Evolutionary conservation across 129 eudicot species (phyloP), one percentile per base, ranked within the genome.

Genomic region (Artemisia argyi): DNA sequence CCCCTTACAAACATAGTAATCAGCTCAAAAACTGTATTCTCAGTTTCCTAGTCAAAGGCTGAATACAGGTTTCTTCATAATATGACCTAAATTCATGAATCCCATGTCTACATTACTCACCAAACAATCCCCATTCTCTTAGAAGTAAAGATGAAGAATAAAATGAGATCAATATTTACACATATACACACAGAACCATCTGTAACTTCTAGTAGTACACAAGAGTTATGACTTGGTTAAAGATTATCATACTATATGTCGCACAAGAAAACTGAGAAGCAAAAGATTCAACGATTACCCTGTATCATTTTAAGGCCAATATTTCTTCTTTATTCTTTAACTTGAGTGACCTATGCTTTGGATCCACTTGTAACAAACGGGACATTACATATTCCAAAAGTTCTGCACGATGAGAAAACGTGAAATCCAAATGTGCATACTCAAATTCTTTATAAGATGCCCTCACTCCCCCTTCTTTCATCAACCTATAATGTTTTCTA

Each of bases 401-500:
- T n/a, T 94, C 98, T 73, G 88, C 96, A 3, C 85, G 90, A 46
- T 94, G 98, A 11, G 98, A 87, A 72, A 94, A 94, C 7, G 93
- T 94, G 63, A 94, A 90, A 70, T 94, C 98, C 86, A 94, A 77
- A 56, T 94, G 98, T 3, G 98, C 96, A 49, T 87, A 94, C 69
- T 94, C 93, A n/a, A 85, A 94, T 73, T 94, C 93, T 3, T 89
- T 88, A 53, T 82, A 94, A 1, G 98, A 87, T 11, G 80, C 98
- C 1, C 83, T 85, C 19, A 94, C 97, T 0, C 88, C 86, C 1
- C 84, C 83, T 22, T 84, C 90, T 68, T 82, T 90, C 97, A 94
- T 85, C 73, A 73, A 1, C 50, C 64, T 77, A 64, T 94, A 94
- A 69, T 94, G 96, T 32, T 84, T 84, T 14, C 74, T 86, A 18